Base-by-base conservation (phyloP, 1,139 yeast genomes). In the Geotrichum fermentans region DNA sequence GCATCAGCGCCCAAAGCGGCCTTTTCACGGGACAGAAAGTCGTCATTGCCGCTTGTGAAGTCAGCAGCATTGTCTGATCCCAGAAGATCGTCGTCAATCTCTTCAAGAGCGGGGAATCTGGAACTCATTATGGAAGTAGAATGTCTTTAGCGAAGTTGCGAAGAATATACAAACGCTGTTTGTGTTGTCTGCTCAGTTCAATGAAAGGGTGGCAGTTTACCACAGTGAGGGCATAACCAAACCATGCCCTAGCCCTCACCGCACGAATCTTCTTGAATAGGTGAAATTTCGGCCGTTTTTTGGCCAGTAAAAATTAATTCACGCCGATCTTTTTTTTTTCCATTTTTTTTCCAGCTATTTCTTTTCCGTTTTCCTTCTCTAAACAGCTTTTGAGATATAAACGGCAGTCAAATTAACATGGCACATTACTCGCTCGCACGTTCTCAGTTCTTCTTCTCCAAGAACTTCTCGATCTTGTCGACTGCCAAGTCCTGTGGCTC, bases 31-130 rank as follows among this genome's bases (percentile, higher is more conserved):
- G 88, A 74, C 55, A 88, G 72, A 63, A 90, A 86, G 68, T 89
- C 96, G 46, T 66, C 73, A 49, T 63, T 72, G 29, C 56, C 64
- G 28, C 10, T 10, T 24, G 28, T 24, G 28, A 24, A 24, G 10
- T 24, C 28, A 6, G 10, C 10, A 24, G 10, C 6, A 10, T 24
- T 10, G 28, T 24, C 28, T 6, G 28, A 6, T 6, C 28, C 28
- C 8, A 10, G 6, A 46, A 60, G 53, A 40, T 66, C 70, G 40
- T 59, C 56, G 55, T 68, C 71, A 51, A 69, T 60, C 52, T 71
- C 75, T 57, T 83, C 90, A 59, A 89, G 75, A 53, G 87, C 87
- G 41, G 96, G 96, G 68, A 83, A 90, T 67, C 85, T 85, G 60
- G 86, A 90, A 59, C 92, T 83, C 95, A 86, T 86, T 53, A 52